Base-by-base conservation (phyloP, 1,284 basidiomycete species). In the Schizophyllum amplum region DNA sequence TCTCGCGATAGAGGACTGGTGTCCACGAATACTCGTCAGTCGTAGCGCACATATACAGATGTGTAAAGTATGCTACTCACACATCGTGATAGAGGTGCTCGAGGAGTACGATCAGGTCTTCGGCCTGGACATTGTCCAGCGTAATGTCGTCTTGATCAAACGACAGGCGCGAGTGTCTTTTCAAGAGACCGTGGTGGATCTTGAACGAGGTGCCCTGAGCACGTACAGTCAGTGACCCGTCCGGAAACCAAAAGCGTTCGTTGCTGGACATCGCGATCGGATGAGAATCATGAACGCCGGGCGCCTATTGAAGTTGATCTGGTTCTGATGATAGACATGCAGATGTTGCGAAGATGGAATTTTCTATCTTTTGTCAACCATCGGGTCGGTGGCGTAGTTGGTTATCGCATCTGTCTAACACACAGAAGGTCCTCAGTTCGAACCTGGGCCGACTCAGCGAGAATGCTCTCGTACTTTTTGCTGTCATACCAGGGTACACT, bases 351-450 rank as follows among this genome's bases (percentile, higher is more conserved):
- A n/a, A n/a, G n/a, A n/a, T n/a, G n/a, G n/a, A n/a, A n/a, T n/a
- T n/a, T n/a, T n/a, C n/a, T n/a, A n/a, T n/a, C n/a, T n/a, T n/a
- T n/a, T 33, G 27, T 13, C 27, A 6, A 33, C 27, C 27, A 33
- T 13, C 33, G 65, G 65, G 59, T 66, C 65, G 75, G 72, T 80
- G 78, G 78, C 76, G 77, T 80, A 79, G 78, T 77, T 79, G 77
- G 76, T 80, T 78, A 79, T 79, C 79, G 76, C 77, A 78, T 79
- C 77, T 80, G 79, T 79, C 79, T 80, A 80, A 79, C 77, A 80
- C 72, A 73, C 73, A 73, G 72, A 73, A 73, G 72, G 74, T 74
- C 72, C 66, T 67, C 74, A 68, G 71, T 75, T 73, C 71, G 71
- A 73, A 24, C 48, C 48, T 50, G 48, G 48, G 48, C 48, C 48